A percentile compares a stretch with the other conserved stretches of the same genome.
Conservation (phyloP, 139 green algal genomes). For the Chlamydomonas applanata region DNA sequence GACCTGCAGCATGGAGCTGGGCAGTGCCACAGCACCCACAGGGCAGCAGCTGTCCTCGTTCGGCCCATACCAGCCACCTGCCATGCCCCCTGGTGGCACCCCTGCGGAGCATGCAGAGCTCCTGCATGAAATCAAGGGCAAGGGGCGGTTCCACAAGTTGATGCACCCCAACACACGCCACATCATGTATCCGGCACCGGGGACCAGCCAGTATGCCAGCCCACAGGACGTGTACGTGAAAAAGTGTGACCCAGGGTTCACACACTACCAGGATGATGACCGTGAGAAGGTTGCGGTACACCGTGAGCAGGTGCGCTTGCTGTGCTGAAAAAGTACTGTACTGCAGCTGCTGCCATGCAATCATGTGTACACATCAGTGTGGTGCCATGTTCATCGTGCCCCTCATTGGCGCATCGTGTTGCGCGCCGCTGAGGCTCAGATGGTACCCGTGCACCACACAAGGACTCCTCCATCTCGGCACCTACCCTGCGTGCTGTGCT, state of each 20-base stretch:
- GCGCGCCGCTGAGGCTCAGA: neutral
- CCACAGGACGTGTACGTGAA: conserved; percentile 3
- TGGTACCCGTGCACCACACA: neutral
- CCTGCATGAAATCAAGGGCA: neutral
- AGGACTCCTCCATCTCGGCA: no score
- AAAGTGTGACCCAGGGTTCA: conserved; percentile 9
- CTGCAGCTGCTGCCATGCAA: neutral
- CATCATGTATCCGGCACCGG: neutral
- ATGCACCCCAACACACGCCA: conserved; percentile 14
- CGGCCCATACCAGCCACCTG: neutral
- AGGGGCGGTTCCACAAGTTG: conserved; percentile 13
- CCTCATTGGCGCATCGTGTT: neutral
- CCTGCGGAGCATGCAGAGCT: neutral
- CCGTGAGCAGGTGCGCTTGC: conserved; percentile 14
- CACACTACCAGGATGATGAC: conserved; percentile 12
- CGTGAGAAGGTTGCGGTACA: neutral
- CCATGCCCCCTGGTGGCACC: neutral
- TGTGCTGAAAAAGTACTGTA: no score
- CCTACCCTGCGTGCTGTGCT: no score
- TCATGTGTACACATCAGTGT: neutral
- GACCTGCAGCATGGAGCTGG: no score
- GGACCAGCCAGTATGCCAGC: neutral
- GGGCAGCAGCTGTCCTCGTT: no score
- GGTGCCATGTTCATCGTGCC: neutral
- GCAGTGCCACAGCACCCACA: no score